Evolutionary conservation across 495 filamentous ascomycete species (phyloP).

Genomic region (Terfezia claveryi): DNA sequence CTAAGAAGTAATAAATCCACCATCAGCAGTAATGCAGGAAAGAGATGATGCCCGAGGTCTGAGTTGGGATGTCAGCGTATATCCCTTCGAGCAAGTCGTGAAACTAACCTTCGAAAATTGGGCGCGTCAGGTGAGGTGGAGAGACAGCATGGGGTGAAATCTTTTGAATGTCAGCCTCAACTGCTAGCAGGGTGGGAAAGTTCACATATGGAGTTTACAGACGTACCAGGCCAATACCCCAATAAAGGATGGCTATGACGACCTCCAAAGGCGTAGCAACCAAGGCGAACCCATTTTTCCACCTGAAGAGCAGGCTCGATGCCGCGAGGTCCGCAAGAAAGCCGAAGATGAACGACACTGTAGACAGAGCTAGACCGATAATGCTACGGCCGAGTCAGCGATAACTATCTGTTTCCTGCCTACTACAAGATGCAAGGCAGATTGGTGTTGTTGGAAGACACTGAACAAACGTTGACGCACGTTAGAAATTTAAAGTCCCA

Average conservation of each 20-base stretch:
- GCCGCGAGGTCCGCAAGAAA: slow-evolving; percentile 55
- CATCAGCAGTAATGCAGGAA: slow-evolving; percentile 47
- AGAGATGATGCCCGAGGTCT: slow-evolving; percentile 63
- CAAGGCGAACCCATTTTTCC: slow-evolving; percentile 54
- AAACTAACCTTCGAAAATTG: background rate
- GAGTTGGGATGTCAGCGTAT: slow-evolving; percentile 1
- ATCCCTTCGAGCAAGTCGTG: background rate
- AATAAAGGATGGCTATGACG: slow-evolving; percentile 68
- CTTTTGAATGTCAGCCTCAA: too few species aligned
- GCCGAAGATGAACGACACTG: slow-evolving; percentile 43
- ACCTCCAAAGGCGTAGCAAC: slow-evolving; percentile 60
- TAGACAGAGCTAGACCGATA: slow-evolving; percentile 48
- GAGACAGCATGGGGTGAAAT: background rate
- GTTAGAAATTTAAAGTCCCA: too few species aligned
- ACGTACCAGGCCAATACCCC: slow-evolving; percentile 38
- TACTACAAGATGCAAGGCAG: too few species aligned
- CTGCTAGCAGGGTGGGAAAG: background rate
- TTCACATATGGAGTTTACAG: background rate
- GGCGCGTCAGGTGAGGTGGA: background rate
- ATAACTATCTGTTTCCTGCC: too few species aligned
- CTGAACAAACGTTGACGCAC: too few species aligned
- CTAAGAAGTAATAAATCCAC: slow-evolving; percentile 53
- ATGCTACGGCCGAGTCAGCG: slow-evolving; percentile 30
- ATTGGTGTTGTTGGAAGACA: too few species aligned
- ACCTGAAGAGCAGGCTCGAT: slow-evolving; percentile 38